Conservation (phyloP, 768 basidiomycete species). For the Macrolepiota fuliginosa region DNA sequence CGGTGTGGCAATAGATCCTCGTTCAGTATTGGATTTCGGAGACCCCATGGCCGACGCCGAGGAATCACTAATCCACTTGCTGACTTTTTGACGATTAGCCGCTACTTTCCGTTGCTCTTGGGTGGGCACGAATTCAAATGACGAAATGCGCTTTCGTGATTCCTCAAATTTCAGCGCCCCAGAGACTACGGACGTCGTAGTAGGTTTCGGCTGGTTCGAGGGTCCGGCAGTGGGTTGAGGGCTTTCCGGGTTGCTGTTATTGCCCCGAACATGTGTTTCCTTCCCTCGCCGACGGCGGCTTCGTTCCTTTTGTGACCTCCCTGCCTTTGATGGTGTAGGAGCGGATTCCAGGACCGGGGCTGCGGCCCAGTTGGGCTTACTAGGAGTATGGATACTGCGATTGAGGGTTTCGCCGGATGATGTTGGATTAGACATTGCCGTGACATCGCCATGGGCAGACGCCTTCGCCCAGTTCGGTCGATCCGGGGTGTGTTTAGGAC, state of each 20-base stretch:
- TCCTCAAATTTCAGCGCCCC: not conserved
- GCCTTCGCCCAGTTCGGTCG: constrained; percentile 13
- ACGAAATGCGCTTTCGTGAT: not conserved
- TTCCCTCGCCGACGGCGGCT: not conserved
- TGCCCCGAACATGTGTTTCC: not conserved
- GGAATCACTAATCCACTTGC: constrained; percentile 2
- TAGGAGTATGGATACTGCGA: not conserved
- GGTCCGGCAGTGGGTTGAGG: not conserved
- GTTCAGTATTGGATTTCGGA: not conserved
- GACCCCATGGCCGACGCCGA: constrained; percentile 2
- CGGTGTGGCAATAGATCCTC: not conserved
- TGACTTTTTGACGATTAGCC: constrained; percentile 6
- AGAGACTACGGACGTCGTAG: not conserved
- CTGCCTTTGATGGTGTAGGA: not conserved
- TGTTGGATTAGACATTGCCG: not conserved
- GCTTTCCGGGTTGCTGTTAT: not conserved
- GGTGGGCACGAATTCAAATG: not conserved
- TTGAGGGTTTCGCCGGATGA: not conserved
- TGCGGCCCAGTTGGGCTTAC: constrained; percentile 31
- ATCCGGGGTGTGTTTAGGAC: constrained; percentile 24
- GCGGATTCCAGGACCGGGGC: constrained; percentile 20
- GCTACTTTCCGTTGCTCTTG: not conserved
- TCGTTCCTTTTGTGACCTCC: not conserved
- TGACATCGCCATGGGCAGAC: not conserved
- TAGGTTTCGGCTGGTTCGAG: not conserved